These are phyloP conservation scores for Solanum appendiculatum DNA, from an alignment of 257 asterid genomes.

Conservation along the genomic window DNA sequence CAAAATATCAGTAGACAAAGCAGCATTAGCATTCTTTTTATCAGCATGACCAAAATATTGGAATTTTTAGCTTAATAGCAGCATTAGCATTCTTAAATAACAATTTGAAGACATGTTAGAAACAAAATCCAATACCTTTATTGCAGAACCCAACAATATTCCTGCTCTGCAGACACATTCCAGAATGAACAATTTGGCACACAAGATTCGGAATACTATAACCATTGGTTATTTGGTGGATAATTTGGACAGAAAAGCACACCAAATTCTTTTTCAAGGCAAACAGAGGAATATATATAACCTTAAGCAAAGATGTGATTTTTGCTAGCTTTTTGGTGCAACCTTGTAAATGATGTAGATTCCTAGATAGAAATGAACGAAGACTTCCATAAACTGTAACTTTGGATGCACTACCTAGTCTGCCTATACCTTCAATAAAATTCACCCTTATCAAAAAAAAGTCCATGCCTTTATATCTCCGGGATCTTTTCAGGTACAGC, in stretches of 20 bases:
- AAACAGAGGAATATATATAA: background rate
- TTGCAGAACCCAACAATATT: background rate
- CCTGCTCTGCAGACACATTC: background rate
- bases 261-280: background rate
- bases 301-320: background rate
- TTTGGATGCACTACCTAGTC: background rate
- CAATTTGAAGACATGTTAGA: background rate
- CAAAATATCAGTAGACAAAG: background rate
- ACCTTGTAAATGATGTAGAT: background rate
- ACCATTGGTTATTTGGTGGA: background rate
- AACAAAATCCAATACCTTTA: background rate
- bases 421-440: background rate
- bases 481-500: background rate
- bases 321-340: background rate
- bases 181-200: background rate
- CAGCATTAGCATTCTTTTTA: background rate
- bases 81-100: background rate
- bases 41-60: background rate
- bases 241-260: background rate
- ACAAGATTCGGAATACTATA: background rate
- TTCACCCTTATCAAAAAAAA: background rate
- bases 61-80: background rate
- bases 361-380: background rate
- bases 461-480: background rate
- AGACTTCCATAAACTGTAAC: background rate